phyloP scores from a whole-genome alignment of 805 yeast genomes.

The Phaffomyces thermotolerans region DNA sequence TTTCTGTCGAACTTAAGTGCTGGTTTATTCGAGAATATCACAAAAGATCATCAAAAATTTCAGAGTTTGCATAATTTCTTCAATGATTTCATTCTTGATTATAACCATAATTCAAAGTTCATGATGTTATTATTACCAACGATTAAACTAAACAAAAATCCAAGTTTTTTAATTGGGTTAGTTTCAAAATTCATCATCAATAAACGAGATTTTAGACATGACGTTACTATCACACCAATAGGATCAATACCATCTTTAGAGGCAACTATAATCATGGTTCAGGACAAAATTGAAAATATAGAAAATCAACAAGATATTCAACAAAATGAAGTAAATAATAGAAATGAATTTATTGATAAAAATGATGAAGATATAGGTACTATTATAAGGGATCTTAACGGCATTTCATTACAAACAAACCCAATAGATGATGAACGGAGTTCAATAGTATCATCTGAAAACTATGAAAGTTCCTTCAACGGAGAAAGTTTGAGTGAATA shows the following conservation, averaged over 20 bases:
- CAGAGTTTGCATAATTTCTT: slow-evolving; percentile 25
- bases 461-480: background rate
- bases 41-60: slow-evolving; percentile 21
- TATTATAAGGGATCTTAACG: background rate
- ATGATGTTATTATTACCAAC: slow-evolving; percentile 6
- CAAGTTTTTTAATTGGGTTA: slow-evolving; percentile 3
- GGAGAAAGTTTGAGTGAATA: slow-evolving; percentile 7
- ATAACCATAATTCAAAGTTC: background rate
- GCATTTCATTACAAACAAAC: background rate
- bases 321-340: background rate
- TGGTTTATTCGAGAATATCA: slow-evolving; percentile 30
- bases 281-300: background rate
- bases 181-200: slow-evolving; percentile 3
- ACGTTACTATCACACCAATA: slow-evolving; percentile 7
- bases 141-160: background rate
- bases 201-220: background rate
- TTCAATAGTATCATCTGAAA: slow-evolving; percentile 1
- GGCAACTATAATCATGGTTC: slow-evolving; percentile 5
- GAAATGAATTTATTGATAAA: background rate
- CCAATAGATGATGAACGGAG: slow-evolving; percentile 1
- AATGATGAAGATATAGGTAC: background rate
- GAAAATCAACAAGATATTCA: background rate
- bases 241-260: slow-evolving; percentile 3
- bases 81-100: background rate
- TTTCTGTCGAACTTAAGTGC: slow-evolving; percentile 27